phyloP scores from a whole-genome alignment of 2,329 filamentous ascomycete species.

The Chrysosphaeria jannelii region DNA sequence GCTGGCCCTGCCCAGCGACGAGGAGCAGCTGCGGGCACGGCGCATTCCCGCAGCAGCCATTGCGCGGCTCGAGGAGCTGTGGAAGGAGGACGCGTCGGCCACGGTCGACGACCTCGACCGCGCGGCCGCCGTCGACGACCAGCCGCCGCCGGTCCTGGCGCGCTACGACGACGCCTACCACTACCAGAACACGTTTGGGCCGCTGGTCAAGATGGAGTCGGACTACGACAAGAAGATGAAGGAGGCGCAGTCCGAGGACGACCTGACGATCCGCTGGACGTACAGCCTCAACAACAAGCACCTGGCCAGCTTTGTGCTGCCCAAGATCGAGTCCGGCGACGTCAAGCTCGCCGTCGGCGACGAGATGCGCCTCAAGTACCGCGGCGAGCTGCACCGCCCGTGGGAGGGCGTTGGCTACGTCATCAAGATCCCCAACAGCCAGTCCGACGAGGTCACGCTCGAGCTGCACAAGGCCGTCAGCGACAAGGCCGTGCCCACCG shows the following conservation, averaged over 20 bases:
- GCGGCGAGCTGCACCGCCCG: slow-evolving; percentile 63
- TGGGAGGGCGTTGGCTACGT: slow-evolving; percentile 99
- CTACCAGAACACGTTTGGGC: slow-evolving; percentile 96
- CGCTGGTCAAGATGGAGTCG: slow-evolving; percentile 93
- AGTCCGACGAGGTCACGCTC: slow-evolving; percentile 88
- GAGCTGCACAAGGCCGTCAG: slow-evolving; percentile 85
- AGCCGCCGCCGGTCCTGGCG: slow-evolving; percentile 70
- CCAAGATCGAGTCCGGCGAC: slow-evolving; percentile 89
- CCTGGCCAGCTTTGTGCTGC: slow-evolving; percentile 76
- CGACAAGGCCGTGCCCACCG: slow-evolving; percentile 83
- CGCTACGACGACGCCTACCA: slow-evolving; percentile 95
- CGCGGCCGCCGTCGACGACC: slow-evolving; percentile 71
- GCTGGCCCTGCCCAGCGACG: slow-evolving; percentile 62
- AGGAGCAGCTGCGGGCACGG: slow-evolving; percentile 81
- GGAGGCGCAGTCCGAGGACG: slow-evolving; percentile 90
- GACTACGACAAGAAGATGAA: slow-evolving; percentile 98
- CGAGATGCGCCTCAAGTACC: slow-evolving; percentile 94
- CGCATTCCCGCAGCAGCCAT: slow-evolving; percentile 87
- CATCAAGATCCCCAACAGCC: slow-evolving; percentile 97
- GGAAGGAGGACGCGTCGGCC: slow-evolving; percentile 79
- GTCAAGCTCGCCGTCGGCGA: slow-evolving; percentile 95
- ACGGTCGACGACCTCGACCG: slow-evolving; percentile 83
- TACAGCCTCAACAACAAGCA: slow-evolving; percentile 93
- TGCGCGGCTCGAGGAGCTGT: slow-evolving; percentile 87
- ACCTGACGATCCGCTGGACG: slow-evolving; percentile 82